Percentiles rank a stretch among this genome's conserved stretches.
Evolutionary conservation across 2,329 filamentous ascomycete genomes (phyloP).

Genomic region (Paracoccidioides brasiliensis): DNA sequence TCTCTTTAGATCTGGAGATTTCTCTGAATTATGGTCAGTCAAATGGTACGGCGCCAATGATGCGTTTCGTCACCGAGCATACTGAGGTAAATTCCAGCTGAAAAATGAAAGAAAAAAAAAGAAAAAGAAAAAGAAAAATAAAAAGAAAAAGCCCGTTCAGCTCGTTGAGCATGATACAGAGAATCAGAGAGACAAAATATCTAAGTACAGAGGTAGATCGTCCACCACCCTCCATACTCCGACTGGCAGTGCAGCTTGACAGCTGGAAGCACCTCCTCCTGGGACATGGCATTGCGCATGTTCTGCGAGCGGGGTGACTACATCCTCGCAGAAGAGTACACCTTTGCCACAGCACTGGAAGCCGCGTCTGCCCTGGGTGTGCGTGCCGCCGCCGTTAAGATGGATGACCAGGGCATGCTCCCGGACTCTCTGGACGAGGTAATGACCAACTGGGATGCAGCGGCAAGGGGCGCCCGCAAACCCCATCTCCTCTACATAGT

Average conservation of each 20-base stretch:
- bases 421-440: conserved; percentile 49
- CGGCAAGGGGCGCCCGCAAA: conserved; percentile 45
- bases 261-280: conserved; percentile 70
- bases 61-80: conserved; percentile 88
- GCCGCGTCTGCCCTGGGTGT: conserved; percentile 51
- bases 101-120: too few species aligned
- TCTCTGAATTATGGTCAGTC: conserved; percentile 90
- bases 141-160: background rate
- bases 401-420: conserved; percentile 54
- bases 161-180: background rate
- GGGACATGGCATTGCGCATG: conserved; percentile 75
- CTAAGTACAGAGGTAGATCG: conserved; percentile 37
- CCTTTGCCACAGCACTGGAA: conserved; percentile 66
- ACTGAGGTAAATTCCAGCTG: conserved; percentile 47
- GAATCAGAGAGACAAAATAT: background rate
- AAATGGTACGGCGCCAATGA: conserved; percentile 69
- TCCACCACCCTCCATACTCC: conserved; percentile 72
- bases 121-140: background rate
- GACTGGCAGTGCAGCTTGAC: conserved; percentile 83
- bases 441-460: conserved; percentile 51
- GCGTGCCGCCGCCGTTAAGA: conserved; percentile 45
- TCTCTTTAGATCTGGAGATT: conserved; percentile 62
- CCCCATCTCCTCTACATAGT: conserved; percentile 58
- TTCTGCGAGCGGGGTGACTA: conserved; percentile 64
- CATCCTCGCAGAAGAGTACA: conserved; percentile 79